Base-by-base conservation (phyloP, 2,329 filamentous ascomycete species). In the Calonectria naviculata region DNA sequence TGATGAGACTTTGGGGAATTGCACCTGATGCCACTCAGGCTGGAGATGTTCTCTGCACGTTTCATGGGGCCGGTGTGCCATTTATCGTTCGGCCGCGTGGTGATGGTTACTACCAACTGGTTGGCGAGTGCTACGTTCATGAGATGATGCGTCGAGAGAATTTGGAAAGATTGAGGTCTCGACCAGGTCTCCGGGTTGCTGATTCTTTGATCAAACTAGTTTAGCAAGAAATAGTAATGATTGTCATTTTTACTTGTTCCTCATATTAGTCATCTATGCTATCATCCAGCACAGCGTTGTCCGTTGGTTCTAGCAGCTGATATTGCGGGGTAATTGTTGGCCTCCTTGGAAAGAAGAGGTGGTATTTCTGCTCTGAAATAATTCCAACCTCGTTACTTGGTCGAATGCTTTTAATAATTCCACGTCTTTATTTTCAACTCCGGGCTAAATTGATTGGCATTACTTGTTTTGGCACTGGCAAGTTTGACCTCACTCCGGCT, bases 121-220 rank as follows among this genome's bases (percentile, higher is more conserved):
- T 65, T 19, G 63, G 63, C 15, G 47, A 65, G 38, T 65, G 63
- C 26, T 65, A 65, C 13, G 36, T 65, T 12, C 26, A 56, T 5
- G 63, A 29, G 12, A 31, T 65, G 29, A 65, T 65, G 63, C 15
- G 38, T 4, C 34, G 36, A 24, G 63, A 65, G 47, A 28, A 19
- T 9, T 24, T 56, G 63, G 63, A 61, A 24, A 19, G 10, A 2
- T 12, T 44, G 24, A 10, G 17, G 6, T 28, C 9, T 44, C 38
- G 38, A 4, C 36, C 36, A 3, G 38, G 38, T 10, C 9, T 19
- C 4, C 26, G 36, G 17, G 5, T 31, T 21, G 38, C 28, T 21
- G 56, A 31, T 42, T n/a, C 36, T 13, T 44, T 36, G 56, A 31
- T 61, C 15, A 19, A 44, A 15, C 4, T 61, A 31, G 26, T 44